These are phyloP conservation scores for Ophiostoma piceae DNA, from an alignment of 2,329 filamentous ascomycete genomes.

Conservation along the genomic window DNA sequence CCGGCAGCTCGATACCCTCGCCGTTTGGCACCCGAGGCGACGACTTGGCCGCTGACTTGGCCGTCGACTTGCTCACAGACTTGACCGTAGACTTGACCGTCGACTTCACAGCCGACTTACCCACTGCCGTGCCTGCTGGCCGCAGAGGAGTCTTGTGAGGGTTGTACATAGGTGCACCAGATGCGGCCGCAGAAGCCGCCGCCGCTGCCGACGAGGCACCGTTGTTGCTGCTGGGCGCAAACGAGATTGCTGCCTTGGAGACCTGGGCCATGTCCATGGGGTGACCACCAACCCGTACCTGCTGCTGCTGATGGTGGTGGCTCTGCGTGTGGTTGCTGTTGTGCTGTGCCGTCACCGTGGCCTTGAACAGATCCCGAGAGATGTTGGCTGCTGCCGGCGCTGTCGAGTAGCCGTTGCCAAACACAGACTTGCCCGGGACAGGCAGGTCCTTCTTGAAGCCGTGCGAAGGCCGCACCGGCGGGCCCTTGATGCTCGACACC, in stretches of 20 bases:
- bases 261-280: constrained; percentile 82
- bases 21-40: constrained; percentile 85
- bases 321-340: constrained; percentile 9
- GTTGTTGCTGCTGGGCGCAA: constrained; percentile 56
- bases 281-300: constrained; percentile 57
- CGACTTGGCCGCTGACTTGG: constrained; percentile 57
- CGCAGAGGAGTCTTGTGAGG: constrained; percentile 66
- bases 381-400: constrained; percentile 45
- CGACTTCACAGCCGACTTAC: constrained; percentile 29
- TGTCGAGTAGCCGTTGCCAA: constrained; percentile 57
- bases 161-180: constrained; percentile 8
- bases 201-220: constrained; percentile 16
- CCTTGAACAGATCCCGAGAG: constrained; percentile 58
- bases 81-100: constrained; percentile 50
- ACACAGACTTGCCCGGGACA: constrained; percentile 48
- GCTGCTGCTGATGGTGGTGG: constrained; percentile 40
- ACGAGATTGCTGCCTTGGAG: constrained; percentile 82
- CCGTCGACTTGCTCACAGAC: constrained; percentile 52
- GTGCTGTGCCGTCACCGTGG: constrained; percentile 62
- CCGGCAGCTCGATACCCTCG: constrained; percentile 84
- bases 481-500: constrained; percentile 62
- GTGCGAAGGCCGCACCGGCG: constrained; percentile 76
- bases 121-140: constrained; percentile 38
- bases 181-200: constrained; percentile 19
- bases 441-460: constrained; percentile 61